Evolutionary conservation across 1,139 yeast species (phyloP), one percentile per base, ranked within the genome.

Genomic region (Diutina neorugosa): DNA sequence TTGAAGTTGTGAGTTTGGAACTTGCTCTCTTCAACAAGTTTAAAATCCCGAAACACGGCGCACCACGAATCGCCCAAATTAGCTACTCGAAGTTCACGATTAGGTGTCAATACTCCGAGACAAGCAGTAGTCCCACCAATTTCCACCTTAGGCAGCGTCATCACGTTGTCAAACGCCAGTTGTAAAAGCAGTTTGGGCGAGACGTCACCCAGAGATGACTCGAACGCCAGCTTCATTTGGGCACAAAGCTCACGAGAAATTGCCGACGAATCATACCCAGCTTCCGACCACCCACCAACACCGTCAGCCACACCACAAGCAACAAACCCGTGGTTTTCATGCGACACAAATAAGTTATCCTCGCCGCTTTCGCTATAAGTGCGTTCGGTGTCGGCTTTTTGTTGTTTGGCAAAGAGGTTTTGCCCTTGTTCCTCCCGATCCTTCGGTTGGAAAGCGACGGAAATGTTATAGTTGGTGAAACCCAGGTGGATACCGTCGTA

Each of bases 51-150:
- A 65, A 90, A 87, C 9, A 91, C 80, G 25, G 96, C 91, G 67
- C 90, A 88, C 84, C 97, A 94, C 2, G 97, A 90, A 65, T 93
- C 98, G 7, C 98, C 98, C 54, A 93, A 69, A 62, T 91, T 93
- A 3, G 94, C 86, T 0, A 89, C 84, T 49, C 72, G 69, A 42
- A 93, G 65, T 42, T 67, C 66, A 18, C 76, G 65, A 31, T 70
- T 74, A 1, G 81, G 72, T 16, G 81, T 71, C 51, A 88, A 78
- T 5, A 86, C 76, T 1, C 96, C 98, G 52, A 87, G 77, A 62
- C 96, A 88, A 1, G 95, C 91, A 0, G 98, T 93, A 1, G 98
- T 88, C n/a, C 97, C 95, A 4, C 98, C 98, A 44, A 91, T 95
- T 64, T 83, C 80, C 9, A 86, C 95, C 51, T 72, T 73, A 1